Evolutionary conservation across 208 protist species (phyloP).

Genomic region (Trichomonas vaginalis): DNA sequence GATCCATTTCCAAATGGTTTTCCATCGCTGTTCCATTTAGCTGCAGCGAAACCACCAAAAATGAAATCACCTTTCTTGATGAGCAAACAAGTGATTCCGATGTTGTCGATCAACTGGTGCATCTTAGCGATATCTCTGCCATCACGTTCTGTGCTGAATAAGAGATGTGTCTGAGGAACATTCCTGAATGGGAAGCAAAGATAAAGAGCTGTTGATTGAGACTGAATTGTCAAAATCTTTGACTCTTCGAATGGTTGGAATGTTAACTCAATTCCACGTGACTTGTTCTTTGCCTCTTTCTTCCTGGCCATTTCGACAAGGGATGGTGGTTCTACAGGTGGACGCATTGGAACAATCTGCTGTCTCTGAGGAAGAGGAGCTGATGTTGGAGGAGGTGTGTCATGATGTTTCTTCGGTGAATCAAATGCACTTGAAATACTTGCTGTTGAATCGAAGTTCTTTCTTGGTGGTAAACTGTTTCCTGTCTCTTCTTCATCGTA

Average conservation of each 20-base stretch:
- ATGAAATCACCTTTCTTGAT: constrained; percentile 7
- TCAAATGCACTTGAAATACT: neutral
- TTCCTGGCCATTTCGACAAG: neutral
- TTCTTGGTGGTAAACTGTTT: neutral
- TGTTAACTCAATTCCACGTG: neutral
- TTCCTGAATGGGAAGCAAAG: constrained; percentile 1
- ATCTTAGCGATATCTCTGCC: neutral
- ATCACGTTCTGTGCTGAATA: neutral
- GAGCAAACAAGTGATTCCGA: neutral
- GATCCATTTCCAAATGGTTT: neutral
- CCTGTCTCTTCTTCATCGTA: neutral
- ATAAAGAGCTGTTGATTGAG: neutral
- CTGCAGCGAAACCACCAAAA: constrained; percentile 1
- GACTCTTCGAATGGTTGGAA: neutral
- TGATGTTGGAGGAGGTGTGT: neutral
- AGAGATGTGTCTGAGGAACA: neutral
- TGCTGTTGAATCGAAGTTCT: neutral
- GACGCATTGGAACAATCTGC: neutral
- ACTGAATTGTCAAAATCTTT: neutral
- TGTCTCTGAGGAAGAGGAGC: neutral
- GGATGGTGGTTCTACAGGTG: neutral
- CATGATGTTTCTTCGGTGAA: neutral
- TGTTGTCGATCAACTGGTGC: neutral
- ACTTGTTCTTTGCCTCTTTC: neutral
- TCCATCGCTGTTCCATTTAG: neutral